Conservation (phyloP, 169 alveolate species). For the Plasmodium ovale region DNA sequence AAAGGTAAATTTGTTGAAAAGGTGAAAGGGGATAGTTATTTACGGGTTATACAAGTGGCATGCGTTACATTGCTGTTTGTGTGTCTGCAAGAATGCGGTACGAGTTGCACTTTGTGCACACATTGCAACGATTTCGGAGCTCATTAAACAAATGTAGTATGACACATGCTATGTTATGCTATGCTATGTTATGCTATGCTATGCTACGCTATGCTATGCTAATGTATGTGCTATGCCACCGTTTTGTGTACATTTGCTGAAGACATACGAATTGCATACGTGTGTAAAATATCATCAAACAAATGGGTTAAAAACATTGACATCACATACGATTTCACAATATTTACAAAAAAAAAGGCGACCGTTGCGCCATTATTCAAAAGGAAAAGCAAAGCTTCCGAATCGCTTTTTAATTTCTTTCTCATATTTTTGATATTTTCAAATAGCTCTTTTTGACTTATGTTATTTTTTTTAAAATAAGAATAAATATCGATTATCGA, state of each 20-base stretch:
- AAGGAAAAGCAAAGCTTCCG: slow-evolving; percentile 17
- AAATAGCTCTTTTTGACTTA: slow-evolving; percentile 10
- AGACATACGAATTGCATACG: not conserved
- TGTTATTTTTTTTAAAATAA: slow-evolving; percentile 15
- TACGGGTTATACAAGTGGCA: no score
- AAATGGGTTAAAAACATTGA: slow-evolving; percentile 48
- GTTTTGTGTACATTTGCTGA: not conserved
- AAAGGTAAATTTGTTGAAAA: no score
- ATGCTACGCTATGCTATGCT: no score
- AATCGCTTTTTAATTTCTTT: slow-evolving; percentile 22
- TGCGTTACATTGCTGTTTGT: no score
- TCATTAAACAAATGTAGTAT: no score
- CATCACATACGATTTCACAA: slow-evolving; percentile 34
- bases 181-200: no score
- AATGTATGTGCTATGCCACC: no score
- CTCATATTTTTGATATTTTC: slow-evolving; percentile 16
- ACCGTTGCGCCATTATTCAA: slow-evolving; percentile 20
- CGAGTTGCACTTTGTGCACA: no score
- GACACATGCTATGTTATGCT: no score
- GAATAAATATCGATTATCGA: slow-evolving; percentile 21
- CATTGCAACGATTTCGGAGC: no score
- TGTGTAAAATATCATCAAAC: slow-evolving; percentile 64
- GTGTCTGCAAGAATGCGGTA: no score
- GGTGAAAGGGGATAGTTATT: no score
- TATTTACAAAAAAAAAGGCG: slow-evolving; percentile 27